These are phyloP conservation scores for Myriangium duriaei DNA, from an alignment of 2,329 filamentous ascomycete species.

Conservation along the genomic window DNA sequence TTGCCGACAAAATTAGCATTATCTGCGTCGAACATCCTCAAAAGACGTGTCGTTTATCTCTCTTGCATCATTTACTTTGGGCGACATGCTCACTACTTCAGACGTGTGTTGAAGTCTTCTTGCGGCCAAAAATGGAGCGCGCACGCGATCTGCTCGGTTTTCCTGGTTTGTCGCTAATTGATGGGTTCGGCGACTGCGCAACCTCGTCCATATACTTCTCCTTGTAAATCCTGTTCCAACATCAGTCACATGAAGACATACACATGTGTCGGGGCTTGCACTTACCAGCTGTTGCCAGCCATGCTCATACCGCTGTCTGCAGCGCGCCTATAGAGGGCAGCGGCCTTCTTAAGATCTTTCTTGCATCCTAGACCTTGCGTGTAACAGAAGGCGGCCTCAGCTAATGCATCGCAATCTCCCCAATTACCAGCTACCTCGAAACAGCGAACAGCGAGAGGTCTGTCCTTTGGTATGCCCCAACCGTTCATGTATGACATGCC, in stretches of 20 bases:
- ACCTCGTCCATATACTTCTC: constrained; percentile 68
- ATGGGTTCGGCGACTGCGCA: constrained; percentile 1
- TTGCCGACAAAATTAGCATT: too few relatives aligned
- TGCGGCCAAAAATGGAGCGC: constrained; percentile 12
- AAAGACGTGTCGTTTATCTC: too few relatives aligned
- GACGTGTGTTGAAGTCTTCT: constrained; percentile 8
- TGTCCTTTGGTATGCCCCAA: constrained; percentile 93
- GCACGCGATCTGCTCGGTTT: constrained; percentile 5
- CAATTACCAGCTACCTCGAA: constrained; percentile 94
- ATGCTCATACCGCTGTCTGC: constrained; percentile 92
- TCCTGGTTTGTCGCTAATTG: constrained; percentile 2
- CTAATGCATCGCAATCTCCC: constrained; percentile 89
- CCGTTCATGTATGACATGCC: constrained; percentile 97
- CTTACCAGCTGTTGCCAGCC: constrained; percentile 96
- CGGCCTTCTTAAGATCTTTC: constrained; percentile 91
- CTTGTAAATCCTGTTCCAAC: constrained; percentile 72
- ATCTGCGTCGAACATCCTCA: too few relatives aligned
- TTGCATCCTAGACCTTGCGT: constrained; percentile 86
- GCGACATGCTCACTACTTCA: too few relatives aligned
- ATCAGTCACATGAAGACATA: constrained; percentile 13
- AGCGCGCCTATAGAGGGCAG: constrained; percentile 78
- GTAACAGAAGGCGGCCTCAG: constrained; percentile 93
- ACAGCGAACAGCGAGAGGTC: constrained; percentile 71
- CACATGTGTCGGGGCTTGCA: constrained; percentile 18
- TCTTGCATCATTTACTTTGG: too few relatives aligned